phyloP scores from a whole-genome alignment of 2,329 filamentous ascomycete species.

The Monilinia aucupariae region DNA sequence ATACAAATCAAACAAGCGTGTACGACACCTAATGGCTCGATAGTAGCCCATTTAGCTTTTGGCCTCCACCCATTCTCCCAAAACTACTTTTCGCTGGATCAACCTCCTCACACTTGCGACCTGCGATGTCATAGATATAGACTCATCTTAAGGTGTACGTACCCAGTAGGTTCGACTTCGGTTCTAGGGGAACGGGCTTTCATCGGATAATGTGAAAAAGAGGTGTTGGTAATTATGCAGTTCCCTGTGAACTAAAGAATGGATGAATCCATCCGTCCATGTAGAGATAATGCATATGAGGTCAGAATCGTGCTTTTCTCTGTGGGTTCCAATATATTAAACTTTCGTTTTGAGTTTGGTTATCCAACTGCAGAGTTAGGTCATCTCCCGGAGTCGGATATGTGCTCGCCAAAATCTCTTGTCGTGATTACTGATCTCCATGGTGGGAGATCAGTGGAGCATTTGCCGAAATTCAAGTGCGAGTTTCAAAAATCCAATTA shows the following conservation, averaged over 20 bases:
- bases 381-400: background rate
- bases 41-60: background rate
- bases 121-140: background rate
- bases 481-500: background rate
- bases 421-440: slow-evolving; percentile 8
- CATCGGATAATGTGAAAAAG: background rate
- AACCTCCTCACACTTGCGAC: background rate
- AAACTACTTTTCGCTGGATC: background rate
- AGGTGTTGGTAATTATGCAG: background rate
- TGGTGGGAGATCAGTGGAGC: slow-evolving; percentile 9
- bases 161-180: background rate
- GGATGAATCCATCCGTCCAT: background rate
- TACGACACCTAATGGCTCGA: background rate
- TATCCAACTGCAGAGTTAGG: background rate
- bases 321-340: background rate
- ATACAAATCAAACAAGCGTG: background rate
- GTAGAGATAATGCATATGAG: background rate
- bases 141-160: background rate
- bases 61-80: background rate
- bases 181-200: background rate
- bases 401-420: background rate
- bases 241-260: background rate
- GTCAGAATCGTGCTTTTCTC: background rate
- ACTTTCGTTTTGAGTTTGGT: slow-evolving; percentile 4
- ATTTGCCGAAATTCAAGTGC: background rate